Percentiles rank a stretch among this genome's conserved stretches.
These are phyloP conservation scores for Coelastrella sp. DNA, from an alignment of 139 green algal species.

Conservation along the genomic window DNA sequence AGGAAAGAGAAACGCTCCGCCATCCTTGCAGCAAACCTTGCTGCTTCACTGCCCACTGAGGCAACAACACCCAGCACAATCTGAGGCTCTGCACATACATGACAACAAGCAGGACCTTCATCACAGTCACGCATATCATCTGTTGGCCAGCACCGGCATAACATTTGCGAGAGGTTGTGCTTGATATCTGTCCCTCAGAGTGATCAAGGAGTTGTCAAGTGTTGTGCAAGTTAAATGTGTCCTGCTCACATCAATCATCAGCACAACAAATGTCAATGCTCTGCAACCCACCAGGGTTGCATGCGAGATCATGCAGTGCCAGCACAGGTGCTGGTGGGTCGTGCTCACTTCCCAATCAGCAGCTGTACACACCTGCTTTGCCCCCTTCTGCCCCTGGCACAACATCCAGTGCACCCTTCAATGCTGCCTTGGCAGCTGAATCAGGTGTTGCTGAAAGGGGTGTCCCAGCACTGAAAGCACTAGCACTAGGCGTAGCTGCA, in stretches of 20 bases:
- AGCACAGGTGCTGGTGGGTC: no score
- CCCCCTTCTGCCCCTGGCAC: slow-evolving; percentile 6
- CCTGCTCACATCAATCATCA: no score
- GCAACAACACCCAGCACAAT: slow-evolving; percentile 55
- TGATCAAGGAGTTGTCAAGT: no score
- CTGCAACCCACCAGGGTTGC: no score
- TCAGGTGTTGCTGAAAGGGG: slow-evolving; percentile 11
- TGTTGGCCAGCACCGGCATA: background rate
- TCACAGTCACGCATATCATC: background rate
- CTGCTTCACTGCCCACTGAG: slow-evolving; percentile 53
- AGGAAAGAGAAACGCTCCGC: slow-evolving; percentile 83
- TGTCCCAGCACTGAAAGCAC: slow-evolving; percentile 5
- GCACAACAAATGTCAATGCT: no score
- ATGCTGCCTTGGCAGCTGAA: background rate
- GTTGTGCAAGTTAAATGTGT: no score
- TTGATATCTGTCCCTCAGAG: no score
- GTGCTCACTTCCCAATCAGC: background rate
- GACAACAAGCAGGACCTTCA: background rate
- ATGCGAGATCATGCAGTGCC: no score
- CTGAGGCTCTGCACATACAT: slow-evolving; percentile 23
- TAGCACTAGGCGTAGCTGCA: background rate
- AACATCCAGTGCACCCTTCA: slow-evolving; percentile 39
- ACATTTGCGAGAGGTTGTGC: no score
- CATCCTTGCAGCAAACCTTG: slow-evolving; percentile 72
- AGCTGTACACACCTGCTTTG: slow-evolving; percentile 24